phyloP scores from a whole-genome alignment of 176 grass and related monocot genomes.

The Phyllostachys edulis region DNA sequence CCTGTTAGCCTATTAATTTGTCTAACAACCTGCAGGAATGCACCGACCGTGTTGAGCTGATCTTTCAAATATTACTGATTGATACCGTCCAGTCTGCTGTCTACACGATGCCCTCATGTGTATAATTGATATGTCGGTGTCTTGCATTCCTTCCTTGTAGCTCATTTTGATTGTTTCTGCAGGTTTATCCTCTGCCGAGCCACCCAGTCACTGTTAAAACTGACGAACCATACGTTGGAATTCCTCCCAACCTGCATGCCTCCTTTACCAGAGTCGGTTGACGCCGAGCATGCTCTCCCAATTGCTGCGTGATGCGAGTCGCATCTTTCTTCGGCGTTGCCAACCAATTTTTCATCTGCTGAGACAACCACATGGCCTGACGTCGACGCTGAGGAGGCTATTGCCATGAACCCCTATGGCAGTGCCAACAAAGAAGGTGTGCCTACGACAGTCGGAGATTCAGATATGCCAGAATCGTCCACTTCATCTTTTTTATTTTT shows the following conservation, averaged over 20 bases:
- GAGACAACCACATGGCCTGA: slow-evolving; percentile 50
- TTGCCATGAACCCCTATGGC: not conserved
- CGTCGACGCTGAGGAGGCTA: slow-evolving; percentile 20
- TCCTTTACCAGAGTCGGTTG: slow-evolving; percentile 60
- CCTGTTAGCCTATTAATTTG: not conserved
- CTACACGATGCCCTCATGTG: not conserved
- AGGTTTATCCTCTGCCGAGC: slow-evolving; percentile 92
- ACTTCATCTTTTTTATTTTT: slow-evolving; percentile 25
- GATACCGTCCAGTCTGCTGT: not conserved
- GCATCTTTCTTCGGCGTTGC: slow-evolving; percentile 45
- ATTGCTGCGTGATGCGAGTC: slow-evolving; percentile 55
- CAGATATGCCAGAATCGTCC: not conserved
- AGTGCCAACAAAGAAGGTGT: not conserved
- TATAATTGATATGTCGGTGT: not conserved
- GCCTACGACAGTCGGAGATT: not conserved
- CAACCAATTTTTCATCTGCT: slow-evolving; percentile 54
- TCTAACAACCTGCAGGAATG: not conserved
- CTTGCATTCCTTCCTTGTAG: slow-evolving; percentile 14
- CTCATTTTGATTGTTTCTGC: slow-evolving; percentile 29
- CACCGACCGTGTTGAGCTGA: not conserved
- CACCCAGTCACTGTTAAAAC: slow-evolving; percentile 54
- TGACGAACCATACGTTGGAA: slow-evolving; percentile 41
- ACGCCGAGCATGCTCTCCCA: slow-evolving; percentile 59
- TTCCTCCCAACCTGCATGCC: slow-evolving; percentile 62
- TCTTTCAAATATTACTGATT: not conserved